Evolutionary conservation across 306 rosid genomes (phyloP).

Genomic region (Sindora glabra): DNA sequence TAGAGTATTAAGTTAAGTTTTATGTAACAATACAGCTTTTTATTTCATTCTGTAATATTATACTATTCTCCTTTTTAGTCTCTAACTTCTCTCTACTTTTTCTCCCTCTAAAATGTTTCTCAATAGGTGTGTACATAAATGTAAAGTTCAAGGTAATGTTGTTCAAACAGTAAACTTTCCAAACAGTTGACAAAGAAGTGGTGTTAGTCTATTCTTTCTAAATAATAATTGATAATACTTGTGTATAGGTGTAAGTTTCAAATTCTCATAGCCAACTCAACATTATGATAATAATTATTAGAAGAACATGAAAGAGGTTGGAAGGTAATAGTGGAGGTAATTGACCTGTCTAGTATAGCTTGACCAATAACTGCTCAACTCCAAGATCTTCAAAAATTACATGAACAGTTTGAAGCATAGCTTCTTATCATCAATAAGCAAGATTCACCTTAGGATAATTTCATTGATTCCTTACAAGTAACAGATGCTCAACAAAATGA

Average conservation of each 20-base stretch:
- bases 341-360: slow-evolving; percentile 61
- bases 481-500: slow-evolving; percentile 9
- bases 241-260: background rate
- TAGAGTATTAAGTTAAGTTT: too few relatives aligned
- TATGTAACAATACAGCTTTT: too few relatives aligned
- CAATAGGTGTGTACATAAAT: too few relatives aligned
- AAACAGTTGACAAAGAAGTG: too few relatives aligned
- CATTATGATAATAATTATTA: background rate
- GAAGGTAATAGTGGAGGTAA: background rate
- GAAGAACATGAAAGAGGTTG: background rate
- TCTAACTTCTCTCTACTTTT: too few relatives aligned
- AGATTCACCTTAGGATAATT: background rate
- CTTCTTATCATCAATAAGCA: slow-evolving; percentile 55
- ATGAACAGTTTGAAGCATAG: slow-evolving; percentile 84
- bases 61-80: too few relatives aligned
- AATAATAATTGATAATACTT: background rate
- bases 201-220: background rate
- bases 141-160: too few relatives aligned
- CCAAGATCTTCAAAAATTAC: slow-evolving; percentile 99
- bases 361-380: slow-evolving; percentile 82
- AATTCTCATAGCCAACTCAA: background rate
- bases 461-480: slow-evolving; percentile 11
- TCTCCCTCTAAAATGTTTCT: too few relatives aligned
- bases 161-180: too few relatives aligned
- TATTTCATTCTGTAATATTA: too few relatives aligned